Evolutionary conservation across 2,329 filamentous ascomycete species (phyloP).

Genomic region (Apiospora hydei): DNA sequence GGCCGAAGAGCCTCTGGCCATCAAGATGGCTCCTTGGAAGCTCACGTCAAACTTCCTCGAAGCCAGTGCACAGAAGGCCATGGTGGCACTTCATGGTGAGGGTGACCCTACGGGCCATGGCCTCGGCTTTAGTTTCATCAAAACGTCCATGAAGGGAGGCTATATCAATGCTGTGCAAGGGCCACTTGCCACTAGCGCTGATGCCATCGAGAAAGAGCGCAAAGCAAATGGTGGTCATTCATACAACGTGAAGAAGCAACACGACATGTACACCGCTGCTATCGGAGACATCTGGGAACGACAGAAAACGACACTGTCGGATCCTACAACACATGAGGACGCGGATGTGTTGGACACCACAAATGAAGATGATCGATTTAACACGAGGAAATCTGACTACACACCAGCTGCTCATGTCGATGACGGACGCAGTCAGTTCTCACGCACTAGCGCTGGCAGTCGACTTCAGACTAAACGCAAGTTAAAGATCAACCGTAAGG

Average conservation of each 20-base stretch:
- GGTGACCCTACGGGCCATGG: constrained; percentile 94
- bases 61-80: constrained; percentile 92
- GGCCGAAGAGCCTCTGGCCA: constrained; percentile 76
- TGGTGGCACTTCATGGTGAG: constrained; percentile 93
- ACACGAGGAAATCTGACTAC: constrained; percentile 74
- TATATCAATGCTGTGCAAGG: constrained; percentile 83
- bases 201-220: constrained; percentile 86
- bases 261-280: constrained; percentile 88
- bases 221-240: constrained; percentile 92
- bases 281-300: constrained; percentile 93
- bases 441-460: constrained; percentile 72
- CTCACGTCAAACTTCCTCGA: constrained; percentile 96
- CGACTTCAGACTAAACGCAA: constrained; percentile 69
- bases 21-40: constrained; percentile 94
- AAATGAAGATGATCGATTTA: constrained; percentile 73
- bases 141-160: constrained; percentile 98
- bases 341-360: constrained; percentile 64
- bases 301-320: constrained; percentile 80
- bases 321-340: constrained; percentile 72
- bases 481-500: constrained; percentile 75
- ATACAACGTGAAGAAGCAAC: constrained; percentile 96
- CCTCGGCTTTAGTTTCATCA: constrained; percentile 95
- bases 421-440: constrained; percentile 83
- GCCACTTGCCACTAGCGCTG: constrained; percentile 72
- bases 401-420: constrained; percentile 73